These are phyloP conservation scores for Globisporangium megalacanthum DNA, from an alignment of 352 stramenopile species.

Conservation along the genomic window DNA sequence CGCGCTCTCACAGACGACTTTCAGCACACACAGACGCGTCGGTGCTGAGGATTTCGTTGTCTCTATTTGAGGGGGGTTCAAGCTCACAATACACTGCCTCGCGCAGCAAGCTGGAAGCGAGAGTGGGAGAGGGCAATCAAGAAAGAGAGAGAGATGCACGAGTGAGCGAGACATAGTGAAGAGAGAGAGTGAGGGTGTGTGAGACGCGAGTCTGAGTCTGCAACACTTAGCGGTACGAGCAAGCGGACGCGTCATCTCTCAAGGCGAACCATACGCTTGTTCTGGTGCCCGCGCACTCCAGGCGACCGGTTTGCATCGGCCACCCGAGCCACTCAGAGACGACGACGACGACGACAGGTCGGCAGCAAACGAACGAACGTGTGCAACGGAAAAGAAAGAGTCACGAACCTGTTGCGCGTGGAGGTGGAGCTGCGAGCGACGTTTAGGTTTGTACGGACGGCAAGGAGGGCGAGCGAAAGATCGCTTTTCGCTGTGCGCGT, in stretches of 20 bases:
- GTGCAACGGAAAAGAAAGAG: too few species aligned
- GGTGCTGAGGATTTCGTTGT: conserved; percentile 11
- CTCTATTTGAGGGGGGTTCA: conserved; percentile 18
- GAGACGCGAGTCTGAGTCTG: not conserved
- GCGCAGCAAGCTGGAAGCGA: not conserved
- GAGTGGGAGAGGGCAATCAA: not conserved
- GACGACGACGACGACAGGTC: too few species aligned
- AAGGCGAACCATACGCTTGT: too few species aligned
- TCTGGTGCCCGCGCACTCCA: too few species aligned
- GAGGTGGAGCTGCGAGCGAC: too few species aligned
- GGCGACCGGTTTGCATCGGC: too few species aligned
- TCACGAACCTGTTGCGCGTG: too few species aligned
- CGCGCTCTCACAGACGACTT: conserved; percentile 12
- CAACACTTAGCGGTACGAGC: not conserved
- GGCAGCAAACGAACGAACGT: too few species aligned
- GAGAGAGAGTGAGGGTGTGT: not conserved
- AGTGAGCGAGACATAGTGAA: not conserved
- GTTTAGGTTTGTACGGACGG: too few species aligned
- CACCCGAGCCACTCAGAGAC: too few species aligned
- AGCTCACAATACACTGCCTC: conserved; percentile 11
- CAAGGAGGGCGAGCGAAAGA: not conserved
- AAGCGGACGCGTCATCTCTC: not conserved
- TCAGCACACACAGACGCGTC: conserved; percentile 17
- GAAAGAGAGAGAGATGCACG: not conserved
- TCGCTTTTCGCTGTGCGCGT: not conserved